A percentile compares a stretch with the other conserved stretches of the same genome.
Evolutionary conservation across 1,284 basidiomycete genomes (phyloP).

Genomic region (Cryptococcus sp.): DNA sequence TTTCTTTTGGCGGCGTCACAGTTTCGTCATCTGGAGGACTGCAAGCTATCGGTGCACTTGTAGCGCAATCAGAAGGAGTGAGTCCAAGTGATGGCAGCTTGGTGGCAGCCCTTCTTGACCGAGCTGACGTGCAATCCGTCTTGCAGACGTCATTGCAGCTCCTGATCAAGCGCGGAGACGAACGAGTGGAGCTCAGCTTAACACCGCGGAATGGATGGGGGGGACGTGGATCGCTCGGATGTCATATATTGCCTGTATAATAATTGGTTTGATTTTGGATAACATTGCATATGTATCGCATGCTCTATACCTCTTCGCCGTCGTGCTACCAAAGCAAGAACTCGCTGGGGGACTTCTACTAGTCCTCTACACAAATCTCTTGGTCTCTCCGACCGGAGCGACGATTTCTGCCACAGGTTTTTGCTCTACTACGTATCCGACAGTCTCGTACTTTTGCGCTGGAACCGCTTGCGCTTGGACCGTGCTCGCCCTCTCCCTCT

Average conservation of each 20-base stretch:
- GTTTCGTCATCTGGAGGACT: conserved; percentile 52
- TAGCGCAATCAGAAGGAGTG: conserved; percentile 72
- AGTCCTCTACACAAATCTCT: conserved; percentile 30
- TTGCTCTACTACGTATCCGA: conserved; percentile 50
- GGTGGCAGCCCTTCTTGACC: neutral
- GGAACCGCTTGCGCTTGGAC: conserved; percentile 13
- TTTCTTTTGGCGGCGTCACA: conserved; percentile 70
- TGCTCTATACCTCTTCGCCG: neutral
- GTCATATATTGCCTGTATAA: conserved; percentile 66
- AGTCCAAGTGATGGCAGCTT: conserved; percentile 33
- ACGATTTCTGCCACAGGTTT: conserved; percentile 50
- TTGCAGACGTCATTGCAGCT: conserved; percentile 58
- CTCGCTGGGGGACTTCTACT: neutral
- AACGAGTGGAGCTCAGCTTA: conserved; percentile 56
- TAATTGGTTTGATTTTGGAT: neutral
- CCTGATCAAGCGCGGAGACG: conserved; percentile 53
- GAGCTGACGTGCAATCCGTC: conserved; percentile 7
- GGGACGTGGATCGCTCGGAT: conserved; percentile 80
- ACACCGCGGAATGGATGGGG: conserved; percentile 67
- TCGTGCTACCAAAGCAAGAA: neutral
- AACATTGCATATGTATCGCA: conserved; percentile 2
- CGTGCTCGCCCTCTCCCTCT: conserved; percentile 21
- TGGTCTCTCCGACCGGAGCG: conserved; percentile 28
- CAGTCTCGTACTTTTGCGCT: conserved; percentile 27
- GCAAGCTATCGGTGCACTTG: conserved; percentile 69